phyloP scores from a whole-genome alignment of 768 basidiomycete species.

The Termitomyces sp. region DNA sequence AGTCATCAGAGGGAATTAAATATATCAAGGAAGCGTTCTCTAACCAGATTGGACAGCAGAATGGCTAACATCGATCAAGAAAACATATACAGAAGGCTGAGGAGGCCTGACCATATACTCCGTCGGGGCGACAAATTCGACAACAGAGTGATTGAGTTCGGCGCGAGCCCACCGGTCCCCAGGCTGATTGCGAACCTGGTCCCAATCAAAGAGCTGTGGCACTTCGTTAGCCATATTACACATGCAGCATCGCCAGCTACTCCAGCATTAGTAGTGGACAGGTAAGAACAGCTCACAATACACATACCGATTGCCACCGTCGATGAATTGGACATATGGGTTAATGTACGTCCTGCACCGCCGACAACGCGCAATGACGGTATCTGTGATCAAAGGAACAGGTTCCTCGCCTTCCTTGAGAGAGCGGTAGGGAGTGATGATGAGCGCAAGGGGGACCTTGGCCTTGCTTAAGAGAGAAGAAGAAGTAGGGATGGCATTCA shows the following conservation, averaged over 20 bases:
- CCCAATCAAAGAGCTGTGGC: slow-evolving; percentile 98
- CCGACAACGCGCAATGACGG: slow-evolving; percentile 93
- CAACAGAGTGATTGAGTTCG: slow-evolving; percentile 90
- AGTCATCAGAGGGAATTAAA: not conserved
- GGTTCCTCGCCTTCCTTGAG: slow-evolving; percentile 79
- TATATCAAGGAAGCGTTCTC: slow-evolving; percentile 11
- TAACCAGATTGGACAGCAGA: slow-evolving; percentile 84
- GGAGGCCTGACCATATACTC: slow-evolving; percentile 99
- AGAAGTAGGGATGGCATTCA: slow-evolving; percentile 92
- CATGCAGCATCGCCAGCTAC: slow-evolving; percentile 98
- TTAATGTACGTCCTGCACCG: slow-evolving; percentile 97
- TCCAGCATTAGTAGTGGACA: slow-evolving; percentile 2
- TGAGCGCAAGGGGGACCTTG: slow-evolving; percentile 85
- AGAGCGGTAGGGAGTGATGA: slow-evolving; percentile 89
- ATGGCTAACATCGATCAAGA: slow-evolving; percentile 96
- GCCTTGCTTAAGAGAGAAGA: slow-evolving; percentile 84
- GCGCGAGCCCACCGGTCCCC: slow-evolving; percentile 93
- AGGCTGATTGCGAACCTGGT: slow-evolving; percentile 88
- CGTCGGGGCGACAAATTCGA: slow-evolving; percentile 96
- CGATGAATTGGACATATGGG: slow-evolving; percentile 96
- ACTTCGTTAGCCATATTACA: slow-evolving; percentile 98
- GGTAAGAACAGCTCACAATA: not conserved
- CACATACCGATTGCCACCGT: slow-evolving; percentile 86
- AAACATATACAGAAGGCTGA: slow-evolving; percentile 95
- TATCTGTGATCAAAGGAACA: slow-evolving; percentile 90